Percentiles rank a stretch among this genome's conserved stretches.
Conservation (phyloP, 2,329 filamentous ascomycete species). For the Aspergillus arachidicola region DNA sequence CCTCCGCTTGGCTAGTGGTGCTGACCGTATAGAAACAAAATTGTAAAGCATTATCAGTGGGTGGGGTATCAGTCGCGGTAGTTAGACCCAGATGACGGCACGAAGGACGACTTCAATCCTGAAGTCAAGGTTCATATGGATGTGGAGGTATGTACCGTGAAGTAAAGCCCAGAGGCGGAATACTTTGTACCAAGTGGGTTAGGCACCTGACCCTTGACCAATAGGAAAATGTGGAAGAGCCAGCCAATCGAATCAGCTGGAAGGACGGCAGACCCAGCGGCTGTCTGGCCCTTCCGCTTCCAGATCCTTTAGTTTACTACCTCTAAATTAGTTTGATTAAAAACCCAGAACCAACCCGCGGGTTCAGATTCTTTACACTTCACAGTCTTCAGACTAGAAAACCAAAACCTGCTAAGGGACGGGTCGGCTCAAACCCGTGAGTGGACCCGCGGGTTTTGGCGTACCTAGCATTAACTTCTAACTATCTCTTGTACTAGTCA, state of each 20-base stretch:
- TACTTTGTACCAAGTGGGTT: no score
- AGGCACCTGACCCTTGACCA: not conserved
- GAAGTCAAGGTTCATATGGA: not conserved
- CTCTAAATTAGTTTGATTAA: no score
- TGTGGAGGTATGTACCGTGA: not conserved
- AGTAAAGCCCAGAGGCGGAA: not conserved
- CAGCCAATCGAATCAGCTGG: not conserved
- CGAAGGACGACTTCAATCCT: not conserved
- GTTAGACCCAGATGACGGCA: not conserved
- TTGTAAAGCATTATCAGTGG: not conserved
- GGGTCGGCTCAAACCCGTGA: no score
- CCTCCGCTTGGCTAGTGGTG: constrained; percentile 11
- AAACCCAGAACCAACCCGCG: no score
- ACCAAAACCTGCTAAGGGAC: no score
- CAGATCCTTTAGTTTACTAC: no score
- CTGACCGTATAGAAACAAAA: not conserved
- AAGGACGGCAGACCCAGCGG: not conserved
- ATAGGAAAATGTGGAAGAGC: not conserved
- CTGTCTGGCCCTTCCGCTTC: no score
- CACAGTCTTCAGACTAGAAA: no score
- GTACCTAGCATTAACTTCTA: no score
- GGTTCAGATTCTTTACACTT: no score
- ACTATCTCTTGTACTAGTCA: no score
- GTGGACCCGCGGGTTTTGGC: no score
- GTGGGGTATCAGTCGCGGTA: not conserved